phyloP scores from a whole-genome alignment of 441 rosid genomes.

The Croton laevigatus region DNA sequence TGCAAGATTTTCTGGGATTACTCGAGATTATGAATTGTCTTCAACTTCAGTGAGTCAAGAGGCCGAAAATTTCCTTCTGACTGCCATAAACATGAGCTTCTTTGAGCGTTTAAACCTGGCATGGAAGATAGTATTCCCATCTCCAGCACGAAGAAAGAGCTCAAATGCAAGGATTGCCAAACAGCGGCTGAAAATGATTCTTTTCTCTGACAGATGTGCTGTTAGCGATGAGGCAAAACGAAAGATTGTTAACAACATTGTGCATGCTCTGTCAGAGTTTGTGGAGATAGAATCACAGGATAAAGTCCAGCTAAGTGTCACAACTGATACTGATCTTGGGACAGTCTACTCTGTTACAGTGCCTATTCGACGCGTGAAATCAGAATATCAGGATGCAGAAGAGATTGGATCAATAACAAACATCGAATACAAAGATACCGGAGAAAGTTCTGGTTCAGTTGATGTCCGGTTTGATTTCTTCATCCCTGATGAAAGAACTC shows the following conservation, averaged over 20 bases:
- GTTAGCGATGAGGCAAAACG: constrained; percentile 92
- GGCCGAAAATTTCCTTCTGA: constrained; percentile 69
- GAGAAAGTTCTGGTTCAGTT: constrained; percentile 71
- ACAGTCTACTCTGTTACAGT: constrained; percentile 92
- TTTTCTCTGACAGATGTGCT: constrained; percentile 94
- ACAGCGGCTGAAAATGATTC: constrained; percentile 94
- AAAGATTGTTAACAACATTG: constrained; percentile 82
- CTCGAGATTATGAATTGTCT: constrained; percentile 55
- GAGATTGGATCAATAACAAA: constrained; percentile 68
- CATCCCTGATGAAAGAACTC: constrained; percentile 58
- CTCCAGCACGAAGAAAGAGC: constrained; percentile 62
- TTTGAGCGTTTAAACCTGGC: constrained; percentile 84
- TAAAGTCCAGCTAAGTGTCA: constrained; percentile 86
- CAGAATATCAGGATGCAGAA: constrained; percentile 66
- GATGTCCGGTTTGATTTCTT: constrained; percentile 93
- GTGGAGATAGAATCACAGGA: constrained; percentile 99
- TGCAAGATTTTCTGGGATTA: constrained; percentile 42
- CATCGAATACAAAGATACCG: constrained; percentile 69
- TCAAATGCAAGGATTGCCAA: constrained; percentile 95
- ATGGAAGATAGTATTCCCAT: constrained; percentile 93
- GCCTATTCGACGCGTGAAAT: constrained; percentile 88
- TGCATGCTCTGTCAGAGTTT: constrained; percentile 83
- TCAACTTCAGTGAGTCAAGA: constrained; percentile 55
- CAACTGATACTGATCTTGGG: constrained; percentile 82
- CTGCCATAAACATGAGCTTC: constrained; percentile 76